Conservation (phyloP, 2,329 filamentous ascomycete genomes). For the Cadophora malorum region DNA sequence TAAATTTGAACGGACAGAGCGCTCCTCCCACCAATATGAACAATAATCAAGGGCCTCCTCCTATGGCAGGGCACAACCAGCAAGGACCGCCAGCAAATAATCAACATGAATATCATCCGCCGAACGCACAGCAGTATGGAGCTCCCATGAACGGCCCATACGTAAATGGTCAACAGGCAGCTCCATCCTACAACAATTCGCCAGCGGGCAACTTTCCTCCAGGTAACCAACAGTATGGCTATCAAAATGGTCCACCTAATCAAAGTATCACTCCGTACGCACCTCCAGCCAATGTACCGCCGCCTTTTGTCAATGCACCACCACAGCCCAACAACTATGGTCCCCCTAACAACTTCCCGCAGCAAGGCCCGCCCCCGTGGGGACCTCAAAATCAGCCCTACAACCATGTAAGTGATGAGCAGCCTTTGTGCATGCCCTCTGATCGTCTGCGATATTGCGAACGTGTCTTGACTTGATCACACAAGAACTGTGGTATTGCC, state of each 20-base stretch:
- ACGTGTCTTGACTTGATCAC: neutral
- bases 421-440: neutral
- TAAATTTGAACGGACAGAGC: constrained; percentile 18
- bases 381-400: constrained; percentile 23
- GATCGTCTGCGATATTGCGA: neutral
- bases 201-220: constrained; percentile 3
- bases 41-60: neutral
- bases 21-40: constrained; percentile 11
- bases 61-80: neutral
- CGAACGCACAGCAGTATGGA: constrained; percentile 26
- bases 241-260: constrained; percentile 15
- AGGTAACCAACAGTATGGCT: constrained; percentile 16
- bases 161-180: constrained; percentile 9
- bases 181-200: neutral
- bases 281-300: constrained; percentile 16
- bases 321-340: constrained; percentile 17
- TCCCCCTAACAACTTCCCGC: constrained; percentile 8
- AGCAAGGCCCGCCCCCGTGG: constrained; percentile 28
- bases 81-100: constrained; percentile 22
- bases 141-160: constrained; percentile 24
- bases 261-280: constrained; percentile 13
- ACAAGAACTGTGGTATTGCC: neutral
- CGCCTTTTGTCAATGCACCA: constrained; percentile 18
- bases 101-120: constrained; percentile 2
- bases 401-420: neutral